Evolutionary conservation across 441 rosid genomes (phyloP), one percentile per base, ranked within the genome.

Genomic region (Adansonia gregorii): DNA sequence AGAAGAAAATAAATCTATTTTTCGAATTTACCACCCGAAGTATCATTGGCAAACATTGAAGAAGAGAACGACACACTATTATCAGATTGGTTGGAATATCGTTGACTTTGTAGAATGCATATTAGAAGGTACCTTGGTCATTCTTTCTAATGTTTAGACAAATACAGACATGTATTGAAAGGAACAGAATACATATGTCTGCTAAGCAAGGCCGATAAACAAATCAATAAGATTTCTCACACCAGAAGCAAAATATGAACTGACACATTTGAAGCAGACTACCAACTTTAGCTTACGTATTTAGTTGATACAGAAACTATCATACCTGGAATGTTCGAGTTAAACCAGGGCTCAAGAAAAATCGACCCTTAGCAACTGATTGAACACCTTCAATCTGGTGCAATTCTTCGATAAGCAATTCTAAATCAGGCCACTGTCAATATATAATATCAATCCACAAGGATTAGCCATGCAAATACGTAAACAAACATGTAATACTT

Each of bases 291-390:
- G 58, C 20, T 59, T 10, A 46, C 17, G 22, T 14, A 63, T 72
- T 46, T 27, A 43, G 77, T 58, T 59, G 27, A 81, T 55, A 55
- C 39, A 54, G 51, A 67, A 74, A 77, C 51, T 55, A 15, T 20
- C 74, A 46, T 83, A 93, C 99, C 97, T 91, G 98, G 84, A 95
- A 94, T 69, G 97, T 91, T 54, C 98, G 99, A 59, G 98, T 93
- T 81, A 95, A 89, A 56, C 97, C 97, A 0, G 95, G 97, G 78
- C 99, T 94, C 84, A 91, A 80, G 88, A 91, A 92, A 82, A 88
- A 95, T 2, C 93, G 94, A 52, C 97, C 92, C 89, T 88, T 94
- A 43, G 93, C 85, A 74, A 94, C 97, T 51, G 91, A 85, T 72
- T 86, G 89, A 74, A 95, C 83, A 49, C 97, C 97, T 84, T 91